phyloP scores from a whole-genome alignment of 2,329 filamentous ascomycete species.

The Talaromyces atroroseus region DNA sequence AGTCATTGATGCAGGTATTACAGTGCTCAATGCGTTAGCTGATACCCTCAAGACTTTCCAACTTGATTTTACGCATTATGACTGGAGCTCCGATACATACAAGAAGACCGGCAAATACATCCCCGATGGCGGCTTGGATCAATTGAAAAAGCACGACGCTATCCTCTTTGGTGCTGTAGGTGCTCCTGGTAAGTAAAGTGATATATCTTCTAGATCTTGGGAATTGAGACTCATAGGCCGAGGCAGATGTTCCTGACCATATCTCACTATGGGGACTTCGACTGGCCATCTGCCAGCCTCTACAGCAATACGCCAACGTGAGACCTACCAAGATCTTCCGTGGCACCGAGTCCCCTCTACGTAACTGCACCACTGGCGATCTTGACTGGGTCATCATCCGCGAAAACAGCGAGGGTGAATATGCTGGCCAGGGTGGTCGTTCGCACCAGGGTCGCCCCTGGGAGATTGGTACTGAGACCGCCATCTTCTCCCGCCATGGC shows the following conservation, averaged over 20 bases:
- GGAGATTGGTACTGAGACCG: constrained; percentile 50
- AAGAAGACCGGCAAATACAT: constrained; percentile 50
- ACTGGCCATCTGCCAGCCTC: constrained; percentile 51
- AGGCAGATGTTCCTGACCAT: constrained; percentile 11
- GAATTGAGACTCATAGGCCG: background rate
- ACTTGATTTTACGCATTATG: constrained; percentile 19
- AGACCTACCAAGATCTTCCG: constrained; percentile 50
- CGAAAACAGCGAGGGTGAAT: constrained; percentile 53
- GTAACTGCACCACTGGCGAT: constrained; percentile 43
- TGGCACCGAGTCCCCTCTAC: constrained; percentile 47
- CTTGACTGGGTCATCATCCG: constrained; percentile 54
- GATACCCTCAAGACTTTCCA: constrained; percentile 25
- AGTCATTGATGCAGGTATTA: constrained; percentile 59
- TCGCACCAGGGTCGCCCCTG: constrained; percentile 48
- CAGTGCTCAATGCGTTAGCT: constrained; percentile 49
- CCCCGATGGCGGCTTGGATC: constrained; percentile 46
- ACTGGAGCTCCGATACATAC: constrained; percentile 47
- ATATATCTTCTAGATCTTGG: background rate
- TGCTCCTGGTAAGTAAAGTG: constrained; percentile 41
- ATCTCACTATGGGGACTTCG: constrained; percentile 39
- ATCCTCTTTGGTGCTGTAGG: constrained; percentile 58
- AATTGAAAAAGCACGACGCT: constrained; percentile 48
- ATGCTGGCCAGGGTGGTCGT: constrained; percentile 51
- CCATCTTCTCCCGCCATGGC: constrained; percentile 49
- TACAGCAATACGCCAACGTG: constrained; percentile 55